Evolutionary conservation across 352 stramenopile genomes (phyloP), one percentile per base, ranked within the genome.

Genomic region (Phytopythium vexans): DNA sequence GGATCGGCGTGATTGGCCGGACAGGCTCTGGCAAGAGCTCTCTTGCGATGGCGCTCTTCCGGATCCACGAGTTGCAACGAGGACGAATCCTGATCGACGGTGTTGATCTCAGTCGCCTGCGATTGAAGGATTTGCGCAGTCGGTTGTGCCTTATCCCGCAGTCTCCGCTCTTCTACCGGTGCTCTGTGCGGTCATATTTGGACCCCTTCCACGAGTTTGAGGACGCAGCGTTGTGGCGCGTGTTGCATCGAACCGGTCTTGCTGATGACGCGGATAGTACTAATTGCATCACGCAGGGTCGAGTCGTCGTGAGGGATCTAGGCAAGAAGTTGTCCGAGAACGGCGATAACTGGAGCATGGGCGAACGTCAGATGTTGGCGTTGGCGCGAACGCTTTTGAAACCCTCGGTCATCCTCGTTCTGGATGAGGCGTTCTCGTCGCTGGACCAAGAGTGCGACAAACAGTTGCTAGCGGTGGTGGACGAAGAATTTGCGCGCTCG

Each of bases 311-410:
- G 42, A 54, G 56, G 1, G 69, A 60, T 32, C 56, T 72, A 0
- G 64, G 69, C 42, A 60, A 52, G 7, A 60, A 72, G 47, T 49
- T 72, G 2, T 51, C 64, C 2, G 95, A 99, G 57, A 96, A 94
- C 38, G 97, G 97, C 12, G 78, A 81, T 34, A 99, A 99, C 70
- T 98, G 97, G 52, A 95, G 71, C 54, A 86, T 97, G 12, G 97
- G 97, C 11, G 93, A 99, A 69, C 71, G 96, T 0, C 96, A 99
- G 71, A 86, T 99, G 50, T 27, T 99, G n/a, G 97, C 90, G 48
- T 62, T 99, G 40, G 94, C 86, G 41, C 68, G 95, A 32, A 91
- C 93, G 6, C 70, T 98, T 34, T 58, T 98, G 6, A 74, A 82
- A 8, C 82, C 96, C 43, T 86, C 89, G 3, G 92, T 92, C 10